Base-by-base conservation (phyloP, 2,329 filamentous ascomycete genomes). In the Exophiala lecanii-corni region DNA sequence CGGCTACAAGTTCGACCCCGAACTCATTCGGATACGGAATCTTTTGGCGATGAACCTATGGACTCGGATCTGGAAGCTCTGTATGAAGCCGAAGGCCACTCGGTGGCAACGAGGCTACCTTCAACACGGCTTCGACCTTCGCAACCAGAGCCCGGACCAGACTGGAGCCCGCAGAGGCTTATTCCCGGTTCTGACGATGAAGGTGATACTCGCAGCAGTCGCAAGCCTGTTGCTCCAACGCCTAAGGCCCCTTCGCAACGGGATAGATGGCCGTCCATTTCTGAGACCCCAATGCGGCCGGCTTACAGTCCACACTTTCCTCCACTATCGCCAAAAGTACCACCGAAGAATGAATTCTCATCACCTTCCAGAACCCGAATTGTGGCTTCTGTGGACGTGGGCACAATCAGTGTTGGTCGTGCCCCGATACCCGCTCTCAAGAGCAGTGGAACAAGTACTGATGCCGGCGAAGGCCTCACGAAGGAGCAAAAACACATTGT, bases 101-200 rank as follows among this genome's bases (percentile, higher is more conserved):
- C 34, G 7, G n/a, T 7, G 34, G 13, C 16, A 12, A 7, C 34
- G 12, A 36, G 15, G 34, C 5, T 17, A 9, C 13, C 21, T 9
- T 17, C 26, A 23, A 13, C 5, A 16, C 7, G 18, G 16, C 35
- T 34, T 3, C 16, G 13, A 16, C 12, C 23, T 34, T 21, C 34
- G 21, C 38, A 34, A 23, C n/a, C 18, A 25, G 15, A 17, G n/a
- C 6, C 34, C 5, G 16, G 16, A 36, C 19, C 34, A 36, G 20
- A 12, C 33, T 36, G 18, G 12, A 42, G 23, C 18, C n/a, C 25
- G 2, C 35, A 32, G 20, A 39, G 46, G 7, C 23, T 44, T 21
- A 41, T 47, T 16, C 40, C 31, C 3, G 49, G 53, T 38, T 53
- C 50, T 5, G 51, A 54, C 19, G 49, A 47, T 9, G 49, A 47